Evolutionary conservation across 2,329 filamentous ascomycete species (phyloP).

Genomic region (Cercospora berteroae): DNA sequence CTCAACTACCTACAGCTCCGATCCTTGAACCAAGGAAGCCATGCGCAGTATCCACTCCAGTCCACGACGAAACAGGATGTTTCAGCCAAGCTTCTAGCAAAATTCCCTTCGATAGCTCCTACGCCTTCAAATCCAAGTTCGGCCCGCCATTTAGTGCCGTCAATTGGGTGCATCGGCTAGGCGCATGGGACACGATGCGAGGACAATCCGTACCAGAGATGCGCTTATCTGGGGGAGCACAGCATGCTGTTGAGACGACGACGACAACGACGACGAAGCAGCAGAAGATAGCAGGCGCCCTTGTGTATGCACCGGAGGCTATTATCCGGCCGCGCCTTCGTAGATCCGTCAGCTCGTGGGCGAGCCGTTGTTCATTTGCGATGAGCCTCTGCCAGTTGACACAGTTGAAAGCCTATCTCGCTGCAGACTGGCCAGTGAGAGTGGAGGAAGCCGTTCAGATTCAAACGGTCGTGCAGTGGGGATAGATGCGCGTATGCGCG

Average conservation of each 20-base stretch:
- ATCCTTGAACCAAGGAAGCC: constrained; percentile 1
- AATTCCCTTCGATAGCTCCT: neutral
- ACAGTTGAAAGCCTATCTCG: constrained; percentile 1
- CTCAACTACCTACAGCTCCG: neutral
- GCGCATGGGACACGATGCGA: constrained; percentile 13
- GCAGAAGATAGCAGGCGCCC: neutral
- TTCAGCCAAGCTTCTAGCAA: neutral
- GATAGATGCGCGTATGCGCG: neutral
- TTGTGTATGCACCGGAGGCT: neutral
- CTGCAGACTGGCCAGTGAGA: constrained; percentile 8
- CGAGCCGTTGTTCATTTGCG: constrained; percentile 1
- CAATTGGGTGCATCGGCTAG: constrained; percentile 11
- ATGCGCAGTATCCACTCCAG: neutral
- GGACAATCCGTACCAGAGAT: constrained; percentile 1
- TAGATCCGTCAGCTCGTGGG: neutral
- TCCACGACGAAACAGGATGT: neutral
- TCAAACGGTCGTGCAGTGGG: neutral
- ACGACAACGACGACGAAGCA: neutral
- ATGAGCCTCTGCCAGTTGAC: neutral
- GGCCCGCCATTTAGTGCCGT: neutral
- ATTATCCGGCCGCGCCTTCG: neutral
- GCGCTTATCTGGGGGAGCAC: neutral
- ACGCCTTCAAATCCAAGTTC: neutral
- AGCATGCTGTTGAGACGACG: constrained; percentile 10
- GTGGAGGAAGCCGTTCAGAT: neutral